A percentile compares a stretch with the other conserved stretches of the same genome.
Conservation (phyloP, 2,329 filamentous ascomycete genomes). For the Fusarium domesticum region DNA sequence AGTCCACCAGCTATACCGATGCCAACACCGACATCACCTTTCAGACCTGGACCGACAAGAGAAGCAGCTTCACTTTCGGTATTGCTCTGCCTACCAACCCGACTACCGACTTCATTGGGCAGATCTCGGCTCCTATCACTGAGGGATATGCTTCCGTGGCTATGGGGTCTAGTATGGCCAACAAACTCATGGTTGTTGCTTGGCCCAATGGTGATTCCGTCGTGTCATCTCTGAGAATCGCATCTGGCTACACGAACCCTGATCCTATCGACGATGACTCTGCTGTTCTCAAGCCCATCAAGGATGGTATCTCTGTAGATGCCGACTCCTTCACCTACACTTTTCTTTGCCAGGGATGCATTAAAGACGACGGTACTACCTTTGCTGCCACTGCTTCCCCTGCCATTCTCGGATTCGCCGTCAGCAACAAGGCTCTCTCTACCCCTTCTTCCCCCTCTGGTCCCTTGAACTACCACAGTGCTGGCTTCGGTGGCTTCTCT, state of each 20-base stretch:
- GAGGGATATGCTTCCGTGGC: slow-evolving; percentile 53
- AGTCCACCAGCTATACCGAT: slow-evolving; percentile 39
- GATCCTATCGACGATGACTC: slow-evolving; percentile 60
- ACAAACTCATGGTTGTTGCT: slow-evolving; percentile 55
- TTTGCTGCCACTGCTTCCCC: slow-evolving; percentile 43
- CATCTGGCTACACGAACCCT: slow-evolving; percentile 57
- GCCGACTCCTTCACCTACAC: slow-evolving; percentile 58
- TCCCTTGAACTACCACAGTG: slow-evolving; percentile 41
- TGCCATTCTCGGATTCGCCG: slow-evolving; percentile 55
- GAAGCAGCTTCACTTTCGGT: slow-evolving; percentile 51
- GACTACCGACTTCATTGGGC: slow-evolving; percentile 56
- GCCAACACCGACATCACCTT: slow-evolving; percentile 51
- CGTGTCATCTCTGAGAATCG: slow-evolving; percentile 56
- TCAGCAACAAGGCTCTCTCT: slow-evolving; percentile 43
- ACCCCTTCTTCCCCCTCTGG: slow-evolving; percentile 31
- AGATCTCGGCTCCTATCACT: slow-evolving; percentile 48
- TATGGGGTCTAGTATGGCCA: slow-evolving; percentile 56
- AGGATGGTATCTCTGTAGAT: slow-evolving; percentile 57
- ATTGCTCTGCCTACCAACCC: slow-evolving; percentile 52
- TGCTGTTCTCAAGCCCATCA: slow-evolving; percentile 46
- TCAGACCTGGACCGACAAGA: slow-evolving; percentile 45
- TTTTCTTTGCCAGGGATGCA: slow-evolving; percentile 62
- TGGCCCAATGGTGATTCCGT: slow-evolving; percentile 54
- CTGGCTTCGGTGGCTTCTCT: slow-evolving; percentile 45
- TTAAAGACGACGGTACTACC: slow-evolving; percentile 45